phyloP scores from a whole-genome alignment of 202 grass and related monocot species.

The Saccharum hybrid region DNA sequence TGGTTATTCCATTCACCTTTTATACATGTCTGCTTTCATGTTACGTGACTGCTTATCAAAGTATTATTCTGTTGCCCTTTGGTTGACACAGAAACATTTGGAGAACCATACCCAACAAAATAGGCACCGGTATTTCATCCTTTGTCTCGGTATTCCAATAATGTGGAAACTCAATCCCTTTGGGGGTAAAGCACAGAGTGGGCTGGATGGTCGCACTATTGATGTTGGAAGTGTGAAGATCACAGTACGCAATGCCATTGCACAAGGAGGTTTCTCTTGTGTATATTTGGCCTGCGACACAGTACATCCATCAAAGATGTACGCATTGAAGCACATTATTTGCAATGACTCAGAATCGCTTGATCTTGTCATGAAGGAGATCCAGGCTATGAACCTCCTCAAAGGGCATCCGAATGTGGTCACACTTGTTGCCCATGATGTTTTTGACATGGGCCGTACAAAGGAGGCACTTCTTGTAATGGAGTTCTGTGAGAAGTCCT shows the following conservation, averaged over 20 bases:
- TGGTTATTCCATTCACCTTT: not conserved
- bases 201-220: constrained; percentile 71
- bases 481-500: constrained; percentile 78
- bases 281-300: constrained; percentile 70
- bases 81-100: constrained; percentile 34
- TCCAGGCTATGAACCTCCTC: constrained; percentile 71
- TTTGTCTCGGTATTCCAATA: not conserved
- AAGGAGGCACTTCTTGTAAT: constrained; percentile 77
- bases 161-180: constrained; percentile 93
- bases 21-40: constrained; percentile 26
- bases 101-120: constrained; percentile 10
- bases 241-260: constrained; percentile 67
- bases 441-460: constrained; percentile 79
- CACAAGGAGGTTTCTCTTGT: constrained; percentile 80
- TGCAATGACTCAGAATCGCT: constrained; percentile 75
- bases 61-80: constrained; percentile 23
- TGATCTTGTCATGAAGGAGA: constrained; percentile 77
- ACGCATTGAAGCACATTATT: constrained; percentile 82
- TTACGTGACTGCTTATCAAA: constrained; percentile 1
- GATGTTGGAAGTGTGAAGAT: constrained; percentile 73
- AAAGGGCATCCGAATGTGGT: constrained; percentile 88
- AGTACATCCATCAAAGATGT: constrained; percentile 60
- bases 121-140: constrained; percentile 27
- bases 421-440: constrained; percentile 62
- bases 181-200: constrained; percentile 58